A percentile compares a stretch with the other conserved stretches of the same genome.
Evolutionary conservation across 768 basidiomycete genomes (phyloP).

Genomic region (Rhodotorula paludigena): DNA sequence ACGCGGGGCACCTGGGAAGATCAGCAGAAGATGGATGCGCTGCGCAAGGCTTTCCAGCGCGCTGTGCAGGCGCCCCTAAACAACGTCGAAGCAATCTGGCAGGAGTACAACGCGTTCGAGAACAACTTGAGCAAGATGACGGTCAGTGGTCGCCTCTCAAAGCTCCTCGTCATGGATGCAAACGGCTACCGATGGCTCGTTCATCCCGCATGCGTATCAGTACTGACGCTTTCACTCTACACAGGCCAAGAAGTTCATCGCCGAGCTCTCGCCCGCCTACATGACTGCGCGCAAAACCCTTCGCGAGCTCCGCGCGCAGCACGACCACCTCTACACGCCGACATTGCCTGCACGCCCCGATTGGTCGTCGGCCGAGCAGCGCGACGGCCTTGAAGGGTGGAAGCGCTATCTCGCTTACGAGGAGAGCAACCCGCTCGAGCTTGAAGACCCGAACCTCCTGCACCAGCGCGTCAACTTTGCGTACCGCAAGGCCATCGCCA

Average conservation of each 20-base stretch:
- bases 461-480: conserved; percentile 70
- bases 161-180: no score
- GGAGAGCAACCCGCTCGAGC: conserved; percentile 84
- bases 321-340: conserved; percentile 59
- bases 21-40: conserved; percentile 87
- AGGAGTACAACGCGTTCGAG: conserved; percentile 88
- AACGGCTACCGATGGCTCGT: no score
- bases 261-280: conserved; percentile 82
- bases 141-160: conserved; percentile 48
- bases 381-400: conserved; percentile 76
- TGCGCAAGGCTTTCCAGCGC: conserved; percentile 86
- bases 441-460: conserved; percentile 69
- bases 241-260: conserved; percentile 90
- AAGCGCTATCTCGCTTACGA: conserved; percentile 92
- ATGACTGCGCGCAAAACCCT: conserved; percentile 91
- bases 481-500: conserved; percentile 80
- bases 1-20: conserved; percentile 86
- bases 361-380: conserved; percentile 66
- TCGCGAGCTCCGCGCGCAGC: conserved; percentile 67
- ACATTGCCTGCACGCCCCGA: conserved; percentile 64
- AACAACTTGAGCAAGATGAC: conserved; percentile 82
- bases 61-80: conserved; percentile 91
- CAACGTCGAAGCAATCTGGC: conserved; percentile 88
- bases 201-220: no score
- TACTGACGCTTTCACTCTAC: no score